A percentile compares a stretch with the other conserved stretches of the same genome.
Conservation (phyloP, 257 asterid species). For the Echites panduratus region DNA sequence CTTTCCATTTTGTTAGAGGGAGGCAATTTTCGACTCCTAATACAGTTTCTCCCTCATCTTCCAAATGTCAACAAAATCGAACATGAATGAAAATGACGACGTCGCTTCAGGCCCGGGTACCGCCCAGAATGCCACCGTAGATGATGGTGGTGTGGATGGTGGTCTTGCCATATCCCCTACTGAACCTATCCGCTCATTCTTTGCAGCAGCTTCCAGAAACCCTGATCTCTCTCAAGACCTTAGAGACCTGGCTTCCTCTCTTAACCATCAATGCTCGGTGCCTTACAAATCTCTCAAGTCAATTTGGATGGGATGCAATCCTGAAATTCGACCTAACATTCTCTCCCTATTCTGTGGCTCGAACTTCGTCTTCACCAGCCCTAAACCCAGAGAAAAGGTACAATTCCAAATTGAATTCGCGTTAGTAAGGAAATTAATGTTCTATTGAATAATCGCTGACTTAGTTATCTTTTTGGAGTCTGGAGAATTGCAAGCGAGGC, state of each 20-base stretch:
- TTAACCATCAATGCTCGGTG: constrained; percentile 34
- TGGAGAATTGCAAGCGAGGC: constrained; percentile 66
- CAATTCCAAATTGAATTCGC: background rate
- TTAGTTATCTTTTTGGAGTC: constrained; percentile 34
- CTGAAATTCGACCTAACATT: constrained; percentile 41
- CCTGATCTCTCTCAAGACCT: constrained; percentile 46
- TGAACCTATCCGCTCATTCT: constrained; percentile 51
- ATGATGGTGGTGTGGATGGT: constrained; percentile 6
- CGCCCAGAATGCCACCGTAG: constrained; percentile 16
- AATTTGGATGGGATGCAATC: constrained; percentile 57
- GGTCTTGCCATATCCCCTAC: constrained; percentile 53
- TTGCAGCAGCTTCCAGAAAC: constrained; percentile 41
- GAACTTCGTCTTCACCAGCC: constrained; percentile 53
- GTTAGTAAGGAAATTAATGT: background rate
- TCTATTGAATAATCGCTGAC: background rate
- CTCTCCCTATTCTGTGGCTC: constrained; percentile 43
- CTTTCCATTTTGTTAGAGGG: too few relatives aligned
- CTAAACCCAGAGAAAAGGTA: constrained; percentile 82
- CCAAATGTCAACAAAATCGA: background rate
- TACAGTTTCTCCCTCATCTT: too few relatives aligned
- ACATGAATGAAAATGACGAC: constrained; percentile 13
- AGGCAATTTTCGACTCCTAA: too few relatives aligned
- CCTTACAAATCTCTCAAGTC: constrained; percentile 56
- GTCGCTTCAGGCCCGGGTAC: constrained; percentile 23
- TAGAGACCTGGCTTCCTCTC: constrained; percentile 50